Base-by-base conservation (phyloP, 805 yeast genomes). In the Metschnikowia santaceciliae region DNA sequence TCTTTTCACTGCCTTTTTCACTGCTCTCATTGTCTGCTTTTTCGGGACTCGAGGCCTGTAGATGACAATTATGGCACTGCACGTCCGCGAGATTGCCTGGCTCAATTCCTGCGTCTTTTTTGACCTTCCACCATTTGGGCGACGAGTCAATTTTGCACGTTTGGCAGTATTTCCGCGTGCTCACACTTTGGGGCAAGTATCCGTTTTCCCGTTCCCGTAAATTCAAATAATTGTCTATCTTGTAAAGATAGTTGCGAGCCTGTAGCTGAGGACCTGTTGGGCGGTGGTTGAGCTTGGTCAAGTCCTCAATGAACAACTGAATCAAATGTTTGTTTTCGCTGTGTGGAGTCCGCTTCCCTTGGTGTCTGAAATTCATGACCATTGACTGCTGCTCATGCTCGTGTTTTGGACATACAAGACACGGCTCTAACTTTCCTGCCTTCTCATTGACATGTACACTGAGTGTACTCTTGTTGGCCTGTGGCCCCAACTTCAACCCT, bases 401-500 rank as follows among this genome's bases (percentile, higher is more conserved):
- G 61, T 80, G 84, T 3, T 61, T 57, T 0, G 71, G 62, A 55
- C 86, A 82, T 2, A 69, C 52, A 14, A 80, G 56, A 3, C 68
- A 63, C 1, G 84, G 84, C 23, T 58, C 60, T 7, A 81, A 63
- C 36, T 58, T 71, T 1, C 84, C 84, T 17, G 54, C 46, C 1
- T 56, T 33, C 1, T 54, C 62, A 4, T 64, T 68, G 13, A 71
- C 56, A 33, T 46, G 47, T 23, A 54, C 48, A 41, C 36, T 51
- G 13, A 54, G 45, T 17, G 36, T 48, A 14, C 32, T 32, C 36
- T 58, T 65, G 4, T 40, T 47, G 55, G 45, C 65, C 26, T 63
- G 54, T 20, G 58, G 57, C 8, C 51, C 61, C 4, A 82, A 55
- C 42, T 69, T 71, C 58, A 87, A 85, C 2, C 91, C 92, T 43